Evolutionary conservation across 2,329 filamentous ascomycete species (phyloP).

Genomic region (Fusarium camptoceras): DNA sequence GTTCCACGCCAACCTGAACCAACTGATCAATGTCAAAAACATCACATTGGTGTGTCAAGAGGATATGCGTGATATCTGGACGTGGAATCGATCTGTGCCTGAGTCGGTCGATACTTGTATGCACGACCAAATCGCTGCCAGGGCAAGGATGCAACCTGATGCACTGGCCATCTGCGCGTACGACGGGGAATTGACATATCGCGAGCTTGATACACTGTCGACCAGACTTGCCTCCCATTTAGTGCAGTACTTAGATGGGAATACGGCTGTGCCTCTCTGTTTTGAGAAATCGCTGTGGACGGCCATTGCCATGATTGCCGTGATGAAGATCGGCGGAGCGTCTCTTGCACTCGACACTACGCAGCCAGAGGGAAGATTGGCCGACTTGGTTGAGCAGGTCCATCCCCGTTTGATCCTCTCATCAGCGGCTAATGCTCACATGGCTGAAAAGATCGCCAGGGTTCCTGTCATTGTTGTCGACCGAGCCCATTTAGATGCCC

Average conservation of each 20-base stretch:
- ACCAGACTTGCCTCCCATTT: constrained; percentile 5
- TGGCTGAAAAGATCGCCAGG: too few species aligned
- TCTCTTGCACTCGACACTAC: constrained; percentile 15
- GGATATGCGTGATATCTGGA: too few species aligned
- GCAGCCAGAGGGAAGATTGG: constrained; percentile 3
- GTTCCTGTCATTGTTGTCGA: too few species aligned
- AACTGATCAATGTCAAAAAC: too few species aligned
- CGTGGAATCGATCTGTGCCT: too few species aligned
- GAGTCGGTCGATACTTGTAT: too few species aligned
- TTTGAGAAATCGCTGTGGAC: constrained; percentile 13
- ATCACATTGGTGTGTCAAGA: too few species aligned
- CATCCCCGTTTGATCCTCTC: neutral
- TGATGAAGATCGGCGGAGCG: constrained; percentile 8
- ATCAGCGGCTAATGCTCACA: neutral
- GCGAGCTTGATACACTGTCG: neutral
- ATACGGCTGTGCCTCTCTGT: constrained; percentile 5
- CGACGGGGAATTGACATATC: constrained; percentile 10
- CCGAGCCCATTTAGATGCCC: neutral
- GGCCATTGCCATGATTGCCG: constrained; percentile 5
- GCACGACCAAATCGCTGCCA: too few species aligned
- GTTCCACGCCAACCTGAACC: too few species aligned
- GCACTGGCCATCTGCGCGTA: constrained; percentile 3
- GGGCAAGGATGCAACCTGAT: too few species aligned
- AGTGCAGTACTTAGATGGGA: neutral
- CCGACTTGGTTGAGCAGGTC: neutral